Base-by-base conservation (phyloP, 2,329 filamentous ascomycete genomes). In the Malbranchea zuffiana region DNA sequence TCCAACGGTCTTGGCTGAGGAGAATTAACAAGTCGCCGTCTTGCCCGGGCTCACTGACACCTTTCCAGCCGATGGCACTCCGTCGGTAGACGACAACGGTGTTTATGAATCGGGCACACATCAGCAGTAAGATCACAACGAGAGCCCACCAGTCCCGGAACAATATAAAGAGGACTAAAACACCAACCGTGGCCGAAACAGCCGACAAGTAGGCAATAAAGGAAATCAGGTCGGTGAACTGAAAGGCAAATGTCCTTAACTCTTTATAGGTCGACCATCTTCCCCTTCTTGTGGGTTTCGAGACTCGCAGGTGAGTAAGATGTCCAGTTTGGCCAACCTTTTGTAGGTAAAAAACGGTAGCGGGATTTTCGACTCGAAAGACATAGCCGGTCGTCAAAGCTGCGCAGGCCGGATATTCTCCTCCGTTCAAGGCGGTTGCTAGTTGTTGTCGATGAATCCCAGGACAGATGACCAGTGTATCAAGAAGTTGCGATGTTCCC, bases 361-460 rank as follows among this genome's bases (percentile, higher is more conserved):
- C 72, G 4, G 48, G 46, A 37, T 58, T 58, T 43, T 65, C 63
- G 6, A 66, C 53, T 2, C 60, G 54, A 31, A 65, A 66, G 12
- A 62, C 53, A 33, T 65, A 62, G 35, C 61, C 61, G 40, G 50
- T 65, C 40, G 52, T 64, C 56, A 61, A 65, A 4, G 61, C 61
- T 3, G 57, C 59, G 10, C 58, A 56, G 13, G 61, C 61, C 23
- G 59, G 53, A 36, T 55, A 57, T 38, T 67, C 63, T 2, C 61
- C 60, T 4, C 49, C 54, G 41, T 62, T 62, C 11, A 78, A 55
- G 1, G 65, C 61, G 8, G 71, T 62, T 6, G 72, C 72, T 3
- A 67, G 63, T 46, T 78, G 72, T 46, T 78, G 72, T 45, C 69
- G 70, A 53, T 79, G 75, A 34, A 78, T 50, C 0, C 75, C 75